Percentiles rank a stretch among this genome's conserved stretches.
Evolutionary conservation across 345 rosid genomes (phyloP).

Genomic region (Eucalyptus lansdowneana): DNA sequence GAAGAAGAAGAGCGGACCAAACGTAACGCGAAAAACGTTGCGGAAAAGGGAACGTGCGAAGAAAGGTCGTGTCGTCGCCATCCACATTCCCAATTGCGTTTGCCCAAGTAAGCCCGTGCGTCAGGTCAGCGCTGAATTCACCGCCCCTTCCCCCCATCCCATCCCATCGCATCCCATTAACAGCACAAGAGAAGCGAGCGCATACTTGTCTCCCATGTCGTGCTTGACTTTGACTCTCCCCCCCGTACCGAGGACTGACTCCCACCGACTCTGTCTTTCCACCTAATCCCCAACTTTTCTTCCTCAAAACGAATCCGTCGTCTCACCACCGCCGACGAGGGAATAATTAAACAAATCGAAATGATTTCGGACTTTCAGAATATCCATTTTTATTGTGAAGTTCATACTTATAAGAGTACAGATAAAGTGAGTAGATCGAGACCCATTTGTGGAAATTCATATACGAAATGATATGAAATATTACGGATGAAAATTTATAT

Average conservation of each 20-base stretch:
- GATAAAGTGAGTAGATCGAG: neutral
- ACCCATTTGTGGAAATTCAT: neutral
- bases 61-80: neutral
- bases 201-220: neutral
- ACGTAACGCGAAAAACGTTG: neutral
- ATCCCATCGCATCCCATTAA: neutral
- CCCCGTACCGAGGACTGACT: neutral
- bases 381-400: neutral
- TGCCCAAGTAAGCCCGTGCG: neutral
- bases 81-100: neutral
- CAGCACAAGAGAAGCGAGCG: neutral
- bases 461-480: neutral
- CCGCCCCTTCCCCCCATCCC: neutral
- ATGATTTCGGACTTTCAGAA: neutral
- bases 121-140: neutral
- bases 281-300: neutral
- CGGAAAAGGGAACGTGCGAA: neutral
- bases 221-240: neutral
- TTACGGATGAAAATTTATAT: neutral
- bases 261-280: neutral
- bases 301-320: neutral
- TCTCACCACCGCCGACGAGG: neutral
- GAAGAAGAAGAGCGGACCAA: neutral
- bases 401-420: neutral
- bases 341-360: neutral